phyloP scores from a whole-genome alignment of 495 filamentous ascomycete genomes.

The Collariella sp. region DNA sequence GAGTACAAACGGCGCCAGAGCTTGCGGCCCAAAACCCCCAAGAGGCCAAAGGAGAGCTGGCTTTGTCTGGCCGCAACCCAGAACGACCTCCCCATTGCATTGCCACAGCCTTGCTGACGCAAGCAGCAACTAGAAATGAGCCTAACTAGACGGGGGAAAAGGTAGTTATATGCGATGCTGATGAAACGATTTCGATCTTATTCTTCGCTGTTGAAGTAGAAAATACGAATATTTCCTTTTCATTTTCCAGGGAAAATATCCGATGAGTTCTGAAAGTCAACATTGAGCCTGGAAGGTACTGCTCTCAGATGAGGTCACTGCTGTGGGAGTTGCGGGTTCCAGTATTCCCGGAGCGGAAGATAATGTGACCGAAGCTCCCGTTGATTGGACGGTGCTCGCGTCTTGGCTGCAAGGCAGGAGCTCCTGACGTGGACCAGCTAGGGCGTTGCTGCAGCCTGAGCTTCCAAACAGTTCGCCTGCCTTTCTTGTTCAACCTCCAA shows the following conservation, averaged over 20 bases:
- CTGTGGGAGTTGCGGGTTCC: background rate
- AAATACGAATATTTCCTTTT: too few species aligned
- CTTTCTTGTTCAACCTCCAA: background rate
- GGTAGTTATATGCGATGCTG: too few species aligned
- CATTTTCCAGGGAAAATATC: too few species aligned
- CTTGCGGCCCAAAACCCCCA: too few species aligned
- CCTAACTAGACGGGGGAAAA: background rate
- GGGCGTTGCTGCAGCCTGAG: conserved; percentile 6
- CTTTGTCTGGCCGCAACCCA: background rate
- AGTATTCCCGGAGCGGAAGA: background rate
- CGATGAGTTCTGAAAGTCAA: too few species aligned
- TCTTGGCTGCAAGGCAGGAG: conserved; percentile 26
- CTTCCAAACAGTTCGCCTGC: conserved; percentile 5
- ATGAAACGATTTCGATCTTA: too few species aligned
- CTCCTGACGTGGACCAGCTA: conserved; percentile 28
- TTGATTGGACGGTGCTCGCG: conserved; percentile 1
- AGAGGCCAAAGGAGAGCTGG: background rate
- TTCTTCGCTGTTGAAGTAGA: too few species aligned
- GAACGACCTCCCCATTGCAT: background rate
- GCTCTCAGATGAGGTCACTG: background rate
- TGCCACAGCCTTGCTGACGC: background rate
- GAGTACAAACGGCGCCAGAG: conserved; percentile 17
- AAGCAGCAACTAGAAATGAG: background rate
- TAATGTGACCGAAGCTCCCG: background rate
- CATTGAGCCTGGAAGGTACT: too few species aligned